Evolutionary conservation across 2,329 filamentous ascomycete species (phyloP).

Genomic region (Metarhizium guizhouense): DNA sequence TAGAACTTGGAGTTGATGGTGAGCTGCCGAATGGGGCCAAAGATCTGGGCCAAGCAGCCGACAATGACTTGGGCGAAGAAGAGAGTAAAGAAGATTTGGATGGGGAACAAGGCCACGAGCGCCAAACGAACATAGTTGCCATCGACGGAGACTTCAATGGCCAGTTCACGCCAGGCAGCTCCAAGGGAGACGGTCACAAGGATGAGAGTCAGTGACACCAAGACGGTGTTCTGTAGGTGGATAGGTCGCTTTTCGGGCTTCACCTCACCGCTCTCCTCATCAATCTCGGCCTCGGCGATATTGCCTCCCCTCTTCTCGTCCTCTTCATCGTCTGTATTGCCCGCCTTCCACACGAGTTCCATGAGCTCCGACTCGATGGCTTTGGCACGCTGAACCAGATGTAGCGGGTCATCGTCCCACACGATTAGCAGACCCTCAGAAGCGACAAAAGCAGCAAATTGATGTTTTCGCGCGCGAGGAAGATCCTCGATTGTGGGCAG

Average conservation of each 20-base stretch:
- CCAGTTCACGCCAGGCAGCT: constrained; percentile 60
- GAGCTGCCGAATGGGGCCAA: constrained; percentile 68
- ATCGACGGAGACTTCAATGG: constrained; percentile 60
- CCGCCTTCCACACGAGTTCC: constrained; percentile 64
- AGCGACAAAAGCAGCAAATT: constrained; percentile 72
- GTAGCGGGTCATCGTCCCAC: constrained; percentile 73
- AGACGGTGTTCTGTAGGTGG: constrained; percentile 59
- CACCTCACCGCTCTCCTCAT: constrained; percentile 62
- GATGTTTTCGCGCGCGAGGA: constrained; percentile 62
- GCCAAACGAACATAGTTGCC: constrained; percentile 52
- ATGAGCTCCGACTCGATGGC: constrained; percentile 69
- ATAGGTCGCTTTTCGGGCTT: constrained; percentile 57
- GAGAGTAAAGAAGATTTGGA: constrained; percentile 73
- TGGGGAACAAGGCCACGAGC: constrained; percentile 55
- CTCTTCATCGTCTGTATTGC: constrained; percentile 43
- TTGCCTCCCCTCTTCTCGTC: constrained; percentile 40
- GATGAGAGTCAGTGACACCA: constrained; percentile 58
- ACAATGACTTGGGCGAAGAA: constrained; percentile 75
- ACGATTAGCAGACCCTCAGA: constrained; percentile 63
- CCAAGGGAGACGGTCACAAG: constrained; percentile 59
- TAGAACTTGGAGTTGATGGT: constrained; percentile 73
- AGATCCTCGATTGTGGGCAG: constrained; percentile 64
- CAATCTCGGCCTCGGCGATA: constrained; percentile 47
- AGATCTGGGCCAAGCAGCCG: constrained; percentile 64
- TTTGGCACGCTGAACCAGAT: constrained; percentile 60